Evolutionary conservation across 2,329 filamentous ascomycete species (phyloP), one percentile per base, ranked within the genome.

Genomic region (Aureobasidium sp.): DNA sequence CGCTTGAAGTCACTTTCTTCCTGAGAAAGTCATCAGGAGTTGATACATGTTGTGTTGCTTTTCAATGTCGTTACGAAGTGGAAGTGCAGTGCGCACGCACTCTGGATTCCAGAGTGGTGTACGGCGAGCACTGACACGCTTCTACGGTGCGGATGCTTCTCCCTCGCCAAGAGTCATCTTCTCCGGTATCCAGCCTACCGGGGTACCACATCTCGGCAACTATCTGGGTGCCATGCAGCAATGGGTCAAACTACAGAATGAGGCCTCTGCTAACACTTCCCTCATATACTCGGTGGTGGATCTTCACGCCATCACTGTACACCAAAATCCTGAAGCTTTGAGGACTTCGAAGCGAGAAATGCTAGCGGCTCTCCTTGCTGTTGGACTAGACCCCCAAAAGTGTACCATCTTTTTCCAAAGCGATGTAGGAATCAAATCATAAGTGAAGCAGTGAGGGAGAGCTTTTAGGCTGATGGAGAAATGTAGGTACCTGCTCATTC

Each of bases 161-260:
- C 25, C 61, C 25, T 10, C 57, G 4, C 21, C 46, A 19, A 70
- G 79, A 60, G 79, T 87, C 62, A 84, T 97, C 68, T 96, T 99
- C 78, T 97, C 94, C 3, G 94, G 92, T 57, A 99, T 99, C 67
- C 94, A 99, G 74, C 94, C 94, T 19, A 99, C 94, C 0, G 94
- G 93, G 37, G 81, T 95, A 25, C 94, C 94, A 15, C 94, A 99
- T 73, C 77, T 99, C 31, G 94, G 94, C 60, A 99, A 99, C 75
- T 99, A 96, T 74, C 81, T 95, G 11, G 94, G 94, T 27, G 94
- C 94, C 17, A 77, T 99, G 60, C 83, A 84, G 54, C 85, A 90
- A 79, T 99, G 94, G 94, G 87, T 88, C 49, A 80, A 81, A 63
- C 79, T 96, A 8, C 93, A 99, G 65, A 77, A 90, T 63, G 77